phyloP scores from a whole-genome alignment of 805 yeast species.

The Metschnikowia hibisci region DNA sequence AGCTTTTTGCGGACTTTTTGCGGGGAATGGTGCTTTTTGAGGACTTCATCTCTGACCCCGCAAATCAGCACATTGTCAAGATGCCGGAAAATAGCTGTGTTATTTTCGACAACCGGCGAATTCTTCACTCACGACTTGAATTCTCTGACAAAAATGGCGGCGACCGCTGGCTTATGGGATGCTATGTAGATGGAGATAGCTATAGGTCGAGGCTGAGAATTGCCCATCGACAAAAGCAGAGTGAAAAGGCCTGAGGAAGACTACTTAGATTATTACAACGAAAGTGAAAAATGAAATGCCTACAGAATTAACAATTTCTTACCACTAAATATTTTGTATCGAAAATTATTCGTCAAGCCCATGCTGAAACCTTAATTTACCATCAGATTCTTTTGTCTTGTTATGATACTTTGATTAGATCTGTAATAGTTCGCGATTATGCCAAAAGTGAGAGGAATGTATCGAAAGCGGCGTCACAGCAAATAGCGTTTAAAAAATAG shows the following conservation, averaged over 20 bases:
- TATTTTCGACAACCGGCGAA: constrained; percentile 66
- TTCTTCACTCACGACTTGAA: constrained; percentile 58
- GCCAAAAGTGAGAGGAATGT: too few species aligned
- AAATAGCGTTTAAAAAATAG: too few species aligned
- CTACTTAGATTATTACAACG: background rate
- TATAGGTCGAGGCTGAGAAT: constrained; percentile 51
- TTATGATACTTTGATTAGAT: too few species aligned
- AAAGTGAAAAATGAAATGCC: background rate
- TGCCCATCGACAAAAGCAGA: background rate
- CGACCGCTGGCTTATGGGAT: constrained; percentile 70
- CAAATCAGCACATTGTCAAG: constrained; percentile 52
- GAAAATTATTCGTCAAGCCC: background rate
- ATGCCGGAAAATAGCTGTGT: constrained; percentile 59
- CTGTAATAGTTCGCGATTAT: too few species aligned
- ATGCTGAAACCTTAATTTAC: too few species aligned
- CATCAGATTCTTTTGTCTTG: too few species aligned
- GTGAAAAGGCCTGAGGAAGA: too few species aligned
- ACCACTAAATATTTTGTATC: background rate
- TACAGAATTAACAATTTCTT: background rate
- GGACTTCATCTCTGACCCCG: constrained; percentile 46
- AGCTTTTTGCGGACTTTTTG: constrained; percentile 49
- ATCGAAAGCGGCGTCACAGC: too few species aligned
- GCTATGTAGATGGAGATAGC: constrained; percentile 69
- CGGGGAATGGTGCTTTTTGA: constrained; percentile 64
- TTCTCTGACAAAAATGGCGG: constrained; percentile 44